Conservation (phyloP, 495 filamentous ascomycete genomes). For the Parathielavia hyrcaniae region DNA sequence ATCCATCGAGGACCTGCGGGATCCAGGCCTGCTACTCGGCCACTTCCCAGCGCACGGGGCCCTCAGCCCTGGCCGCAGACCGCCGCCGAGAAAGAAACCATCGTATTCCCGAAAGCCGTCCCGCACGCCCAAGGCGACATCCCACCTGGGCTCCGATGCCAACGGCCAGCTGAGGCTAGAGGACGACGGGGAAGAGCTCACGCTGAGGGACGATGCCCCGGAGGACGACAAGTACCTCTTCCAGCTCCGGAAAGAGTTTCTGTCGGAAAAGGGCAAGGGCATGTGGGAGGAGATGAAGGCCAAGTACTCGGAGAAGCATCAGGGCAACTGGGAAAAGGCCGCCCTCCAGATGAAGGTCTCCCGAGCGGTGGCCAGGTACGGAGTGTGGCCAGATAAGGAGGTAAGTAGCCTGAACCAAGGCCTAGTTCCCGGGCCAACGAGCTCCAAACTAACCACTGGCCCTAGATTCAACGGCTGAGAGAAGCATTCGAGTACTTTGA, state of each 20-base stretch:
- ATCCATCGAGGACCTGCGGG: slow-evolving; percentile 29
- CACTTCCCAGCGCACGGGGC: slow-evolving; percentile 27
- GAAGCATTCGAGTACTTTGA: slow-evolving; percentile 32
- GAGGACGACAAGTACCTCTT: slow-evolving; percentile 44
- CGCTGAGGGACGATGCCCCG: slow-evolving; percentile 39
- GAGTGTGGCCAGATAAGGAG: slow-evolving; percentile 41
- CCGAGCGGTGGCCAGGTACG: slow-evolving; percentile 41
- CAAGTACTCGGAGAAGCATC: slow-evolving; percentile 38
- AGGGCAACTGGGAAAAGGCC: slow-evolving; percentile 40
- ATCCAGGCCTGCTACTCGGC: slow-evolving; percentile 20
- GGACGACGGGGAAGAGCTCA: slow-evolving; percentile 26
- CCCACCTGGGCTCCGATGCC: slow-evolving; percentile 15
- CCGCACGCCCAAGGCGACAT: slow-evolving; percentile 24
- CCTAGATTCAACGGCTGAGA: slow-evolving; percentile 27
- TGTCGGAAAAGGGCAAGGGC: slow-evolving; percentile 45
- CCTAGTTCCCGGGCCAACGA: neutral
- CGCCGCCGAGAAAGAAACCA: slow-evolving; percentile 25
- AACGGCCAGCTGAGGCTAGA: slow-evolving; percentile 14
- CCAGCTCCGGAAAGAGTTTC: slow-evolving; percentile 38
- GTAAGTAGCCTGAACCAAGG: slow-evolving; percentile 25
- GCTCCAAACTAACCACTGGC: slow-evolving; percentile 1
- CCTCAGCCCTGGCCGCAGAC: slow-evolving; percentile 25
- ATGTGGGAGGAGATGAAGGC: slow-evolving; percentile 49
- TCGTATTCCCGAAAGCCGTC: slow-evolving; percentile 22
- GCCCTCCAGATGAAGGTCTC: slow-evolving; percentile 47